Evolutionary conservation across 1,139 yeast genomes (phyloP).

Genomic region (Kodamaea sp.): DNA sequence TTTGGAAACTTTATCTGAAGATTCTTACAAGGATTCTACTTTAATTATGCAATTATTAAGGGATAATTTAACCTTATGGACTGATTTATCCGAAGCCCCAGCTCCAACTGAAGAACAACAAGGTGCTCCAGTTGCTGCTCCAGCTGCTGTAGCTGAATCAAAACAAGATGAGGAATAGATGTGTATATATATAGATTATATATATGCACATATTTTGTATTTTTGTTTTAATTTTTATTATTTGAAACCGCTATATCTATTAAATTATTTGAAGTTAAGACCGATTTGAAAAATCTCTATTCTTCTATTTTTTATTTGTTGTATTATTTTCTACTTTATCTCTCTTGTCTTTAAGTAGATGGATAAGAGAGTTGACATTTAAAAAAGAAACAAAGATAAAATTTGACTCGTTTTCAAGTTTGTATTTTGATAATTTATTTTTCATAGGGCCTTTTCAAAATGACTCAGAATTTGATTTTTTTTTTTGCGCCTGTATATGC

Average conservation of each 20-base stretch:
- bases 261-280: neutral
- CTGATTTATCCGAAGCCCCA: constrained; percentile 91
- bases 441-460: neutral
- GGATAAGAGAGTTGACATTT: too few relatives aligned
- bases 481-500: too few relatives aligned
- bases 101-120: constrained; percentile 53
- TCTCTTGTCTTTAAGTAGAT: too few relatives aligned
- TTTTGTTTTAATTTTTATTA: neutral
- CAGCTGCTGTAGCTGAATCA: constrained; percentile 23
- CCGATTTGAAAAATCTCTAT: neutral
- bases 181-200: neutral
- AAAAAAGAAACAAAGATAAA: too few relatives aligned
- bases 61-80: constrained; percentile 98
- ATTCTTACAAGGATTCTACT: constrained; percentile 96
- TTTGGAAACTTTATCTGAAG: constrained; percentile 95
- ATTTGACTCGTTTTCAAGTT: neutral
- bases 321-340: too few relatives aligned
- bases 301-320: neutral
- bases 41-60: constrained; percentile 97
- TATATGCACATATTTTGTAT: neutral
- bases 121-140: constrained; percentile 9
- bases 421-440: neutral
- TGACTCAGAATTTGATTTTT: constrained; percentile 5
- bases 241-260: neutral
- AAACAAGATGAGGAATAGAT: constrained; percentile 38